Conservation (phyloP, 2,329 filamentous ascomycete species). For the Diplodia intermedia region DNA sequence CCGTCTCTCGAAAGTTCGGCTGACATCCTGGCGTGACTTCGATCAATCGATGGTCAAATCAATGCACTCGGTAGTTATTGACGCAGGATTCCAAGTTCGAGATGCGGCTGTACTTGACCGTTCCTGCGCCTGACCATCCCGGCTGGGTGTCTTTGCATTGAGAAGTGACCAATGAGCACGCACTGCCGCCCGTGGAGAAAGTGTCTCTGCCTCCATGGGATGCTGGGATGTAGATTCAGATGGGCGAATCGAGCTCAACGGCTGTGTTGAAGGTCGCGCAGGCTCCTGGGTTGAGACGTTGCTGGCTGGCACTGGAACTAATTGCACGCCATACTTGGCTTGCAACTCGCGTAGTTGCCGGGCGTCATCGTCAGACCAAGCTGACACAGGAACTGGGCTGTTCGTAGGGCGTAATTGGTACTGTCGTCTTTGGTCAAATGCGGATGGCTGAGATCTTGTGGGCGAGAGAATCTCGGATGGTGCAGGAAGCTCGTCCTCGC, state of each 20-base stretch:
- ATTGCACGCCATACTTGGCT: not conserved
- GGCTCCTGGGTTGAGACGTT: not conserved
- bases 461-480: not conserved
- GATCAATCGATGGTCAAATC: constrained; percentile 14
- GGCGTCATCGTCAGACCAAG: not conserved
- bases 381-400: not conserved
- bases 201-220: not conserved
- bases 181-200: constrained; percentile 11
- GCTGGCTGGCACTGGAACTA: not conserved
- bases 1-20: too few species aligned
- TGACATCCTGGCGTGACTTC: not conserved
- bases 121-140: not conserved
- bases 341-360: not conserved
- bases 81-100: not conserved
- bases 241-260: not conserved
- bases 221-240: not conserved
- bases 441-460: not conserved
- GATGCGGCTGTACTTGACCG: not conserved
- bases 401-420: not conserved
- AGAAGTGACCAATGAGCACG: constrained; percentile 15
- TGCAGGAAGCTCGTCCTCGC: constrained; percentile 20
- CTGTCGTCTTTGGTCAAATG: not conserved
- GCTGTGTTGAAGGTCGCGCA: not conserved
- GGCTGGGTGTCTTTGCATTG: not conserved
- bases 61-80: constrained; percentile 2